phyloP scores from a whole-genome alignment of 1,139 yeast genomes.

The Geotrichum carabidarum region DNA sequence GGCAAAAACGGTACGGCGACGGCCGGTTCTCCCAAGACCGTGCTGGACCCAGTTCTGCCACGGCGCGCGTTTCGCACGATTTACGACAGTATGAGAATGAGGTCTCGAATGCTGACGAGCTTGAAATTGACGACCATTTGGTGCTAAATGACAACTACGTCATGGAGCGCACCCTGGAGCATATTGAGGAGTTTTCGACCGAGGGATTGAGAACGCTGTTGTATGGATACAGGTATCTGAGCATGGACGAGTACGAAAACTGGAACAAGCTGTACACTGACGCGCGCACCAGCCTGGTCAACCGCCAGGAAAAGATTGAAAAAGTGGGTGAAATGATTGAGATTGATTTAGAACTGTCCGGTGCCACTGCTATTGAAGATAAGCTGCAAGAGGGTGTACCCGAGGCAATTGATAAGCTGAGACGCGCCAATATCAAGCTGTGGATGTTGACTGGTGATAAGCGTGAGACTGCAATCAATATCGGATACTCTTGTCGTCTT shows the following conservation, averaged over 20 bases:
- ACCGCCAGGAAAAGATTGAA: conserved; percentile 65
- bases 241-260: conserved; percentile 49
- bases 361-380: conserved; percentile 97
- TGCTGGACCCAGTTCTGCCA: conserved; percentile 18
- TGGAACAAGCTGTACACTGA: conserved; percentile 67
- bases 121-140: conserved; percentile 54
- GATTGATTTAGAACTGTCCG: conserved; percentile 57
- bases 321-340: conserved; percentile 71
- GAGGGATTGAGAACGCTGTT: conserved; percentile 89
- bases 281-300: conserved; percentile 71
- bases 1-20: conserved; percentile 60
- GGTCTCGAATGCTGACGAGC: conserved; percentile 11
- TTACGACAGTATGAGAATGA: conserved; percentile 16
- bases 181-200: conserved; percentile 87
- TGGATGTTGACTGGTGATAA: conserved; percentile 99
- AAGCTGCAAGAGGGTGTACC: conserved; percentile 94
- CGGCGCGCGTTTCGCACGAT: conserved; percentile 22
- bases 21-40: conserved; percentile 8
- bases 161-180: conserved; percentile 78
- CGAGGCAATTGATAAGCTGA: conserved; percentile 82
- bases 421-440: conserved; percentile 87
- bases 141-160: conserved; percentile 72
- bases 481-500: conserved; percentile 89
- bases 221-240: conserved; percentile 74
- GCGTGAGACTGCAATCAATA: conserved; percentile 94